These are phyloP conservation scores for Chrysochromulina tobinii DNA, from an alignment of 78 protist genomes.

Conservation along the genomic window DNA sequence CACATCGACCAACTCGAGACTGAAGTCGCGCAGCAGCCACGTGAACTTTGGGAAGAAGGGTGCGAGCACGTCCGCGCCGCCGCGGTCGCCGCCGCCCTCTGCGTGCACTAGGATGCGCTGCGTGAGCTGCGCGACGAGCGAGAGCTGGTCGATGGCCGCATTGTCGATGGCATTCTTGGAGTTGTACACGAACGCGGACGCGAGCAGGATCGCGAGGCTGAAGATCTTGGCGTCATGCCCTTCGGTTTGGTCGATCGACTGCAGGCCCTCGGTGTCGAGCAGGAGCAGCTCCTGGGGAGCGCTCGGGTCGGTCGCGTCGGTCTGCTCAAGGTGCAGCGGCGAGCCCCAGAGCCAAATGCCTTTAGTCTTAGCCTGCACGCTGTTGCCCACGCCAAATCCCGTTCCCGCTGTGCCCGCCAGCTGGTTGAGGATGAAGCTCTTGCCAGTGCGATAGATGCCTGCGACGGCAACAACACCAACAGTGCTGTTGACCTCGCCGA, in stretches of 20 bases:
- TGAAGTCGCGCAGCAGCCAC: constrained; percentile 57
- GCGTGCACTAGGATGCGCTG: constrained; percentile 30
- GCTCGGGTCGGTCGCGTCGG: not conserved
- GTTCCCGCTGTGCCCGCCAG: not conserved
- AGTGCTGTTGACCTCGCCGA: too few species aligned
- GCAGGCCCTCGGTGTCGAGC: constrained; percentile 57
- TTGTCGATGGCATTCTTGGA: constrained; percentile 39
- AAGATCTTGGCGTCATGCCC: constrained; percentile 48
- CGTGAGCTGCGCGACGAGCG: constrained; percentile 40
- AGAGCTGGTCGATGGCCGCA: constrained; percentile 31
- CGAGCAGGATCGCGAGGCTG: constrained; percentile 39
- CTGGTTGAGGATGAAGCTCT: constrained; percentile 43
- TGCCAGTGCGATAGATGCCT: constrained; percentile 42
- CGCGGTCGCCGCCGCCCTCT: not conserved
- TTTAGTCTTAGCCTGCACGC: constrained; percentile 39
- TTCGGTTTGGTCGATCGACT: constrained; percentile 33
- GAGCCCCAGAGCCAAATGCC: constrained; percentile 45
- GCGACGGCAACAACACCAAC: not conserved
- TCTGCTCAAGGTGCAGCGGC: not conserved
- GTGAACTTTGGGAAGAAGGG: constrained; percentile 45
- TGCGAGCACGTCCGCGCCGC: not conserved
- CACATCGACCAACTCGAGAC: not conserved
- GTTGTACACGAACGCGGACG: constrained; percentile 46
- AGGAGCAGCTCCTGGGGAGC: not conserved
- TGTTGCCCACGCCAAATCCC: constrained; percentile 36